Evolutionary conservation across 1,284 basidiomycete genomes (phyloP).

Genomic region (Phellinidium pouzarii): DNA sequence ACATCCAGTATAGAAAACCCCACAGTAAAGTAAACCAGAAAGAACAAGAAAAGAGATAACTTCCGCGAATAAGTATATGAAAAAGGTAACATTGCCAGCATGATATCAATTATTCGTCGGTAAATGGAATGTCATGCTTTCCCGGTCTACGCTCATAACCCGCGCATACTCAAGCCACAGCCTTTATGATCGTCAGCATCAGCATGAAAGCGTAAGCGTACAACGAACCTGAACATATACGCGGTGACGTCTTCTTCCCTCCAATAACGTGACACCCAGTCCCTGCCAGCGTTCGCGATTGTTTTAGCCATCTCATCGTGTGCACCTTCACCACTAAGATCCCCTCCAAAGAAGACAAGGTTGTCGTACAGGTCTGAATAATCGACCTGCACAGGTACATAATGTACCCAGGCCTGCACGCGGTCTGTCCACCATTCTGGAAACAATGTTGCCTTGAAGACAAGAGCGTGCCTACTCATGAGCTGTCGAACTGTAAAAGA

Average conservation of each 20-base stretch:
- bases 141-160: conserved; percentile 31
- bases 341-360: conserved; percentile 53
- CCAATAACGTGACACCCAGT: conserved; percentile 59
- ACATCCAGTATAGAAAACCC: too few relatives aligned
- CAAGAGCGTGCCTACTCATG: conserved; percentile 52
- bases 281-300: conserved; percentile 49
- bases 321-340: conserved; percentile 34
- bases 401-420: conserved; percentile 32
- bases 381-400: conserved; percentile 33
- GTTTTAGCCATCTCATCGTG: conserved; percentile 49
- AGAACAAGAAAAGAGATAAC: too few relatives aligned
- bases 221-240: conserved; percentile 52
- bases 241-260: conserved; percentile 57
- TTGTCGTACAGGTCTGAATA: conserved; percentile 43
- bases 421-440: conserved; percentile 14
- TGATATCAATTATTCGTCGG: neutral
- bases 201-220: neutral
- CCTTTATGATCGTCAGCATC: conserved; percentile 19
- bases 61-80: neutral
- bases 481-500: conserved; percentile 41
- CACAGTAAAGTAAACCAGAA: too few relatives aligned
- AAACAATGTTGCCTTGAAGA: conserved; percentile 33
- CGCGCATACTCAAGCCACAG: conserved; percentile 39
- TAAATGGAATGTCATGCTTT: conserved; percentile 24
- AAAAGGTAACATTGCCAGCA: neutral